Evolutionary conservation across 768 basidiomycete genomes (phyloP).

Genomic region (Amanita subjunquillea): DNA sequence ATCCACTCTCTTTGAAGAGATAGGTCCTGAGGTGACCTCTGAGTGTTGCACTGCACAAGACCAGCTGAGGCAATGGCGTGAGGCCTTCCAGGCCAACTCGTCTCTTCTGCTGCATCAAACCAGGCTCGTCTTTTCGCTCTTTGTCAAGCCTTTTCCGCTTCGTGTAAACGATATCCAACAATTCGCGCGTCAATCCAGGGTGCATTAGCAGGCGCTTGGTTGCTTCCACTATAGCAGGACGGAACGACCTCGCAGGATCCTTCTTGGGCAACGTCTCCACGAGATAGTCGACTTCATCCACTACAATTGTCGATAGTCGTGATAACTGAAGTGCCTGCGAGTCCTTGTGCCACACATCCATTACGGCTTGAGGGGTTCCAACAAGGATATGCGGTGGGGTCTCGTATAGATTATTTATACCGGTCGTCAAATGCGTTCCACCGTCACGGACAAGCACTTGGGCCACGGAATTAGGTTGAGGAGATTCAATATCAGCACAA

Average conservation of each 20-base stretch:
- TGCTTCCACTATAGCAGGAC: conserved; percentile 24
- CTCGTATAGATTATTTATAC: conserved; percentile 25
- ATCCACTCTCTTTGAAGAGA: conserved; percentile 46
- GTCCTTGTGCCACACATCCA: conserved; percentile 42
- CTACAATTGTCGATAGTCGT: conserved; percentile 45
- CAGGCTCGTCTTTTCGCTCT: conserved; percentile 8
- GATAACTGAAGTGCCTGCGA: conserved; percentile 32
- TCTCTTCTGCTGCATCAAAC: conserved; percentile 5
- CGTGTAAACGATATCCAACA: conserved; percentile 49
- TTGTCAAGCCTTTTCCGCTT: conserved; percentile 20
- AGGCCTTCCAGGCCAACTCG: not conserved
- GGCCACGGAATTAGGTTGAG: conserved; percentile 31
- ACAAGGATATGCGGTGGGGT: conserved; percentile 59
- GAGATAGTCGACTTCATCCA: conserved; percentile 72
- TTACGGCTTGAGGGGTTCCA: conserved; percentile 58
- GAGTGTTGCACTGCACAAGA: conserved; percentile 66
- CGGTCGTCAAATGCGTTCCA: conserved; percentile 25
- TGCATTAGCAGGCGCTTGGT: conserved; percentile 38
- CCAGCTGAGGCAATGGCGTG: conserved; percentile 38
- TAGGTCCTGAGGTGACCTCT: conserved; percentile 41
- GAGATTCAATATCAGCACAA: conserved; percentile 17
- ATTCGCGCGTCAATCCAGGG: conserved; percentile 43
- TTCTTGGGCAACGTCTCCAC: conserved; percentile 42
- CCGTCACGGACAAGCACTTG: conserved; percentile 56
- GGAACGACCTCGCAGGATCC: conserved; percentile 26